Base-by-base conservation (phyloP, 139 green algal species). In the Coelastrella sp. region DNA sequence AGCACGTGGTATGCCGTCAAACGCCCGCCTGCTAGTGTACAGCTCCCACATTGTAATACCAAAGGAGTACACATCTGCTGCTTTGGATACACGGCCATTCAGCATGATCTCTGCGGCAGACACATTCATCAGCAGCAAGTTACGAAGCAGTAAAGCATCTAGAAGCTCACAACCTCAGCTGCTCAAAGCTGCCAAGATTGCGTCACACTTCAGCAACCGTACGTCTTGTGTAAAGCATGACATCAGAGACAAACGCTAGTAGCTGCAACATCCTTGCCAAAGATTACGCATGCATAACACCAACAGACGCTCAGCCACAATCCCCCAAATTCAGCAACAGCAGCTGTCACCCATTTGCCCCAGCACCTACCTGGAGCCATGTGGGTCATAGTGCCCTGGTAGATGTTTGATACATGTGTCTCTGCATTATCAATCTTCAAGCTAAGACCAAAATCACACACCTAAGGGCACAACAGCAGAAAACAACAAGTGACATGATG, bases 11-110 rank as follows among this genome's bases (percentile, higher is more conserved):
- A 86, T 66, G 51, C 88, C 88, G 43, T 87, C 85, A 84, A 89
- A 91, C 4, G 84, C 84, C 43, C 83, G 84, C 17, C 66, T 75
- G 6, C 51, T 84, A 0, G 87, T 90, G 87, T 88, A 92, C 40
- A 93, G 43, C 88, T 93, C 90, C 83, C 86, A 93, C 84, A 93
- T 62, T 7, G 86, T 80, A 77, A 93, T 87, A 53, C 90, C 90
- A 69, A 89, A 91, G 4, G 86, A 86, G 68, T 89, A 92, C 73
- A 90, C 86, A 75, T 92, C 86, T 4, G 86, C 87, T 4, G 89
- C 89, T 73, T 91, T 91, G 50, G 80, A 89, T 23, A 92, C 59
- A 34, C 87, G 85, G 4, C 89, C 89, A 4, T 89, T 71, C 21
- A 92, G 81, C 76, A 92, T 57, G 62, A 92, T 85, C 85, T 92